Conservation (phyloP, 495 filamentous ascomycete species). For the Aspergillus wentii region DNA sequence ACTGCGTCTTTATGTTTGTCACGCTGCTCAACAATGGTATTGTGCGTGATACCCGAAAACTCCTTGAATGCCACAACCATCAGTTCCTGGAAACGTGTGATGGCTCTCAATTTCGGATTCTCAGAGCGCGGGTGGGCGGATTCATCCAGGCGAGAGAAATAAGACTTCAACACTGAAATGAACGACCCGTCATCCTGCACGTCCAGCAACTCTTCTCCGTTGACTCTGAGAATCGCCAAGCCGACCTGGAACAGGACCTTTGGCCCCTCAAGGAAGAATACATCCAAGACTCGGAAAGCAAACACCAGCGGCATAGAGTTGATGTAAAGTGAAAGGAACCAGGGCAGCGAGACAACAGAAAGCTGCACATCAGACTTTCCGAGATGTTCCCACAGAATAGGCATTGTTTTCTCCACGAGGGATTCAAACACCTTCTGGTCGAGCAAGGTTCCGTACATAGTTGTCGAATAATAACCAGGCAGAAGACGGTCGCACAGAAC, state of each 20-base stretch:
- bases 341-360: slow-evolving; percentile 95
- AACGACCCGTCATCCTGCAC: slow-evolving; percentile 94
- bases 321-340: slow-evolving; percentile 97
- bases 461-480: slow-evolving; percentile 94
- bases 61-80: slow-evolving; percentile 99
- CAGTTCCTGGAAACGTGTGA: slow-evolving; percentile 93
- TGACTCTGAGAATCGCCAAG: slow-evolving; percentile 92
- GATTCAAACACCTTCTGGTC: slow-evolving; percentile 97
- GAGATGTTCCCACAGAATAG: slow-evolving; percentile 95
- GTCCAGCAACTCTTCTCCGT: slow-evolving; percentile 95
- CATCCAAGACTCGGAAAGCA: slow-evolving; percentile 91
- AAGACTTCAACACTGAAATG: slow-evolving; percentile 91
- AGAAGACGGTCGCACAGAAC: slow-evolving; percentile 88
- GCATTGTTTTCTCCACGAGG: slow-evolving; percentile 97
- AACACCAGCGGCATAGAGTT: slow-evolving; percentile 99
- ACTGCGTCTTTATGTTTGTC: slow-evolving; percentile 89
- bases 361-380: slow-evolving; percentile 93
- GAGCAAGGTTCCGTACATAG: slow-evolving; percentile 96
- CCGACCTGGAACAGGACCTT: slow-evolving; percentile 97
- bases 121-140: slow-evolving; percentile 93
- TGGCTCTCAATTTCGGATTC: slow-evolving; percentile 85
- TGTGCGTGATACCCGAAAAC: slow-evolving; percentile 91
- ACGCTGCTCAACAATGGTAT: slow-evolving; percentile 82
- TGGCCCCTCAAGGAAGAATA: slow-evolving; percentile 96
- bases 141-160: slow-evolving; percentile 90